phyloP scores from a whole-genome alignment of 495 filamentous ascomycete species.

The Neurospora sp. region DNA sequence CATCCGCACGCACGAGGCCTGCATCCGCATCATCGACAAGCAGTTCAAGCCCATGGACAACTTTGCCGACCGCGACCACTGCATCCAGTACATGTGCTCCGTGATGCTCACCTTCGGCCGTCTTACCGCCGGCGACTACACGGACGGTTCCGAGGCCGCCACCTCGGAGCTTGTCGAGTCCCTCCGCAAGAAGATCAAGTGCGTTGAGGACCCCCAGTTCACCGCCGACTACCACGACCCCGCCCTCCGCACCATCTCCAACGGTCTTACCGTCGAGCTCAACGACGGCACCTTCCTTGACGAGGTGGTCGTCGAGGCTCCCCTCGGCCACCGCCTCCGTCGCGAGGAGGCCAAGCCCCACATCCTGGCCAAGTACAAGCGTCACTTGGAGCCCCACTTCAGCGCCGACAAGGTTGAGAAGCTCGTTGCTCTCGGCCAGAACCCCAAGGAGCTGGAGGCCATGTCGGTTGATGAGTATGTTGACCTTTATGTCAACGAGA shows the following conservation, averaged over 20 bases:
- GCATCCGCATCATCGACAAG: conserved; percentile 98
- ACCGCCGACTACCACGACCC: conserved; percentile 92
- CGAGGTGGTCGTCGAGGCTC: conserved; percentile 90
- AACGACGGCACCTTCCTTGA: conserved; percentile 91
- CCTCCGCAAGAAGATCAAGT: conserved; percentile 82
- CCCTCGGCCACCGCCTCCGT: conserved; percentile 81
- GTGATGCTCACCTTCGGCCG: conserved; percentile 93
- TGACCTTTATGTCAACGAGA: conserved; percentile 68
- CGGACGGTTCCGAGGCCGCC: conserved; percentile 81
- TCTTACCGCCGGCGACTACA: conserved; percentile 83
- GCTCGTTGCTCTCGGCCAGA: conserved; percentile 64
- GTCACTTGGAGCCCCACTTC: conserved; percentile 79
- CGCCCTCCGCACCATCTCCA: conserved; percentile 84
- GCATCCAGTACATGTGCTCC: conserved; percentile 97
- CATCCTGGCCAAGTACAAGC: conserved; percentile 88
- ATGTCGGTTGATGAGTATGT: conserved; percentile 89
- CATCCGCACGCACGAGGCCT: conserved; percentile 95
- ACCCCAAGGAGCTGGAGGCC: conserved; percentile 61
- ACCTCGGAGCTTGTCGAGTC: conserved; percentile 81
- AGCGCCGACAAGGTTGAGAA: conserved; percentile 61
- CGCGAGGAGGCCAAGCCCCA: conserved; percentile 96
- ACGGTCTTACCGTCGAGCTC: conserved; percentile 84
- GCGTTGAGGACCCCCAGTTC: conserved; percentile 92
- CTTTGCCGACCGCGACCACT: conserved; percentile 98
- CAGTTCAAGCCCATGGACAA: conserved; percentile 99